Percentiles rank a stretch among this genome's conserved stretches.
Evolutionary conservation across 2,329 filamentous ascomycete species (phyloP).

Genomic region (Blumeria hordei): DNA sequence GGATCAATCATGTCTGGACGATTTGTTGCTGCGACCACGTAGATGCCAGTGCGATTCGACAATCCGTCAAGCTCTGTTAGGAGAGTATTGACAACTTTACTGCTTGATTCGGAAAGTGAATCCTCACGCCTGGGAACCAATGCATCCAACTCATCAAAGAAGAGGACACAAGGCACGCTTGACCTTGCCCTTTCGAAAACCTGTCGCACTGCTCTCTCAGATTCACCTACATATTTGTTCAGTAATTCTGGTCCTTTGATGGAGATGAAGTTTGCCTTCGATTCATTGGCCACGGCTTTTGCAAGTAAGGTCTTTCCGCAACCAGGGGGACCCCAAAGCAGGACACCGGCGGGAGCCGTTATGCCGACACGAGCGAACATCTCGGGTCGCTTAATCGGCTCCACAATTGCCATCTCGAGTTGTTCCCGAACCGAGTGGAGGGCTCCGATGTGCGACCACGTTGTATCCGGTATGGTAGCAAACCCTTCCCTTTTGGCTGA

Average conservation of each 20-base stretch:
- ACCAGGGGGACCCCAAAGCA: constrained; percentile 90
- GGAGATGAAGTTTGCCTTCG: constrained; percentile 91
- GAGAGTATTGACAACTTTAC: constrained; percentile 81
- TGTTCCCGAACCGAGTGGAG: constrained; percentile 56
- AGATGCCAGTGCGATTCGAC: constrained; percentile 58
- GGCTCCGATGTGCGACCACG: constrained; percentile 80
- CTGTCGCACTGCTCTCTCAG: constrained; percentile 75
- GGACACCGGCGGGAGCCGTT: constrained; percentile 57
- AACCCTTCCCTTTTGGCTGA: constrained; percentile 85
- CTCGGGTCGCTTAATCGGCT: constrained; percentile 64
- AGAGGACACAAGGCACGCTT: constrained; percentile 77
- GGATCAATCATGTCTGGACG: constrained; percentile 89
- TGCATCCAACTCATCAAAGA: constrained; percentile 94
- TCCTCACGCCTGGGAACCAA: constrained; percentile 68
- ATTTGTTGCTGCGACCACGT: constrained; percentile 87
- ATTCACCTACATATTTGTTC: constrained; percentile 96
- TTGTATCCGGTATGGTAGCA: constrained; percentile 77
- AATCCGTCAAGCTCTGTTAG: constrained; percentile 86
- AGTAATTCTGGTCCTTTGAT: constrained; percentile 90
- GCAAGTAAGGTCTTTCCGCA: constrained; percentile 93
- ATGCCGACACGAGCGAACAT: constrained; percentile 58
- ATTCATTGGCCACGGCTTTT: constrained; percentile 88
- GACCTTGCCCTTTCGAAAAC: constrained; percentile 74
- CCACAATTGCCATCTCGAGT: constrained; percentile 65
- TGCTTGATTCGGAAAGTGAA: constrained; percentile 54